A percentile compares a stretch with the other conserved stretches of the same genome.
These are phyloP conservation scores for Zopfochytrium polystomum DNA, from an alignment of 371 early-diverging fungal species.

Conservation along the genomic window DNA sequence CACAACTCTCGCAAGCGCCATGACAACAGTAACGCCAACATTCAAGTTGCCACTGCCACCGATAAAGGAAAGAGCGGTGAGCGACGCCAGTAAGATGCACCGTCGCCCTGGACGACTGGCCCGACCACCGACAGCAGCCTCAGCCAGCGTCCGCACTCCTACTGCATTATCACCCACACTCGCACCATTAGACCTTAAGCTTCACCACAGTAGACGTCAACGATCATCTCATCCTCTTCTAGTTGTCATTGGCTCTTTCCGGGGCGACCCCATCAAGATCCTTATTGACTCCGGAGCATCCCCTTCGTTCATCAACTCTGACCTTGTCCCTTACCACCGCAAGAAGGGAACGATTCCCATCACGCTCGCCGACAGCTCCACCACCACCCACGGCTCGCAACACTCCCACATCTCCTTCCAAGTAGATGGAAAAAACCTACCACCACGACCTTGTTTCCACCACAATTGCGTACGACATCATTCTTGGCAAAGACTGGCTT, in stretches of 20 bases:
- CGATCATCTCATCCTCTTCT: neutral
- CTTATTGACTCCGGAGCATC: slow-evolving; percentile 12
- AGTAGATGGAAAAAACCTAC: neutral
- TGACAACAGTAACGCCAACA: too few relatives aligned
- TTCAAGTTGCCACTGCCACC: neutral
- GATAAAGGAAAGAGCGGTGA: neutral
- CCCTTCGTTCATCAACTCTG: slow-evolving; percentile 5
- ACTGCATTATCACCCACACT: neutral
- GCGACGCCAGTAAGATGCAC: too few relatives aligned
- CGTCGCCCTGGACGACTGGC: too few relatives aligned
- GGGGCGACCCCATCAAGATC: neutral
- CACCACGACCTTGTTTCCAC: neutral
- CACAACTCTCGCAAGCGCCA: neutral
- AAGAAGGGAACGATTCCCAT: neutral
- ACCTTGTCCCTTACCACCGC: neutral
- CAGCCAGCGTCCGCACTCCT: neutral
- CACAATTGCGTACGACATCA: slow-evolving; percentile 11
- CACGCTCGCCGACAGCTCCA: too few relatives aligned
- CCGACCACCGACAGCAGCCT: too few relatives aligned
- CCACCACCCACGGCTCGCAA: neutral
- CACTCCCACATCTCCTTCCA: neutral
- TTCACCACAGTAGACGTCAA: neutral
- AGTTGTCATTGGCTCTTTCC: neutral
- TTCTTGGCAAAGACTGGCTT: slow-evolving; percentile 23
- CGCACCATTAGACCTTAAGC: neutral